Evolutionary conservation across 805 yeast species (phyloP).

Genomic region (Yamadazyma paraphyllophila): DNA sequence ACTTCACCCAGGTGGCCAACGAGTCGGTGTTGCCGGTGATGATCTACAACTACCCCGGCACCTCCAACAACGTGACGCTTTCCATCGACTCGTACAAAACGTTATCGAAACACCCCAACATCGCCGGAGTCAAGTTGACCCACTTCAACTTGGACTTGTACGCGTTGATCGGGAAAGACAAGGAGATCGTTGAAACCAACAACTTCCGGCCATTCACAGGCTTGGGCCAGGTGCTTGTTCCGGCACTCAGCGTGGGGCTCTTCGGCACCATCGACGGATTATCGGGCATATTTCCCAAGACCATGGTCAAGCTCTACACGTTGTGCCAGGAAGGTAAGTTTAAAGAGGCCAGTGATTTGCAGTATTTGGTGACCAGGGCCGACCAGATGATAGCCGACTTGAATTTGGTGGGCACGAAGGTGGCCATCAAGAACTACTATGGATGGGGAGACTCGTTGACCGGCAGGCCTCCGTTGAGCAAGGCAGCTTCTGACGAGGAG

Average conservation of each 20-base stretch:
- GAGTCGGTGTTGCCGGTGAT: constrained; percentile 32
- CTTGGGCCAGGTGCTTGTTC: constrained; percentile 24
- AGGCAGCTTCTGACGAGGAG: constrained; percentile 8
- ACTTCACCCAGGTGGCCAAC: constrained; percentile 29
- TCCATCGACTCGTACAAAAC: constrained; percentile 20
- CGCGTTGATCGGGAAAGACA: constrained; percentile 18
- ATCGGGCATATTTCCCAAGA: constrained; percentile 22
- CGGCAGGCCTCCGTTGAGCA: constrained; percentile 32
- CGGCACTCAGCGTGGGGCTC: constrained; percentile 23
- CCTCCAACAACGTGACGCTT: constrained; percentile 30
- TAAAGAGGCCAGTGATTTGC: constrained; percentile 21
- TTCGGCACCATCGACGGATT: constrained; percentile 26
- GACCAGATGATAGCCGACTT: constrained; percentile 27
- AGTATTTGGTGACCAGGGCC: constrained; percentile 19
- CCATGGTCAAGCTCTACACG: constrained; percentile 17
- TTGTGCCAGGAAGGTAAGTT: constrained; percentile 16
- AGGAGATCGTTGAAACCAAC: constrained; percentile 10
- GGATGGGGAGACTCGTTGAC: constrained; percentile 23
- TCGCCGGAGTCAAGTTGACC: constrained; percentile 33
- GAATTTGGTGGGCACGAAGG: constrained; percentile 31
- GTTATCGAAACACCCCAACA: constrained; percentile 31
- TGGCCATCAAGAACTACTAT: constrained; percentile 18
- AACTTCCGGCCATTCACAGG: constrained; percentile 26
- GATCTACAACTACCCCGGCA: constrained; percentile 38
- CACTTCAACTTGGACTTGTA: constrained; percentile 23